Evolutionary conservation across 176 grass and related monocot genomes (phyloP).

Genomic region (Ananas comosus): DNA sequence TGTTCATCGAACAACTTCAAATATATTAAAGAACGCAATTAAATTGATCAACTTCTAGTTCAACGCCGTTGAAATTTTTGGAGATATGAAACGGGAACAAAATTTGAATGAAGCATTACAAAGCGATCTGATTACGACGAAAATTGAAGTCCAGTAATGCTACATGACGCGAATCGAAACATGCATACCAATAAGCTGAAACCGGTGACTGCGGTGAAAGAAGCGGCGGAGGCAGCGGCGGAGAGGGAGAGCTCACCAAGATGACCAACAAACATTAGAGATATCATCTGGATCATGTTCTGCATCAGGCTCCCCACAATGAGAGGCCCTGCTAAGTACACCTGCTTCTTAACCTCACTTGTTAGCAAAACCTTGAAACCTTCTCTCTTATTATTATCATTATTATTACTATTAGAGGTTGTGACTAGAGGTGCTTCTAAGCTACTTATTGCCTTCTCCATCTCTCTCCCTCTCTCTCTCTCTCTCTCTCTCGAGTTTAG

Average conservation of each 20-base stretch:
- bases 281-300: constrained; percentile 29
- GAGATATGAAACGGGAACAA: too few species aligned
- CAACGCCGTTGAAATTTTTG: too few species aligned
- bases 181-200: constrained; percentile 23
- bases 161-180: neutral
- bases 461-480: neutral
- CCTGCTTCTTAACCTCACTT: constrained; percentile 29
- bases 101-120: too few species aligned
- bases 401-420: neutral
- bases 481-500: neutral
- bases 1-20: too few species aligned
- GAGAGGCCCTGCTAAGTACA: constrained; percentile 30
- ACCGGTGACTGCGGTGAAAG: constrained; percentile 29
- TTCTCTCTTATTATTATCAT: neutral
- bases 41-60: too few species aligned
- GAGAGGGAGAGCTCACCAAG: constrained; percentile 28
- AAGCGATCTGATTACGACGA: too few species aligned
- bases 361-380: neutral
- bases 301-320: constrained; percentile 29
- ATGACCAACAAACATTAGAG: constrained; percentile 37
- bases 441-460: constrained; percentile 11
- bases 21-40: too few species aligned
- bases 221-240: constrained; percentile 29
- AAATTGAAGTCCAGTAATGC: neutral
- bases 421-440: constrained; percentile 28